Conservation (phyloP, 495 filamentous ascomycete species). For the Hyaloscypha finlandica region DNA sequence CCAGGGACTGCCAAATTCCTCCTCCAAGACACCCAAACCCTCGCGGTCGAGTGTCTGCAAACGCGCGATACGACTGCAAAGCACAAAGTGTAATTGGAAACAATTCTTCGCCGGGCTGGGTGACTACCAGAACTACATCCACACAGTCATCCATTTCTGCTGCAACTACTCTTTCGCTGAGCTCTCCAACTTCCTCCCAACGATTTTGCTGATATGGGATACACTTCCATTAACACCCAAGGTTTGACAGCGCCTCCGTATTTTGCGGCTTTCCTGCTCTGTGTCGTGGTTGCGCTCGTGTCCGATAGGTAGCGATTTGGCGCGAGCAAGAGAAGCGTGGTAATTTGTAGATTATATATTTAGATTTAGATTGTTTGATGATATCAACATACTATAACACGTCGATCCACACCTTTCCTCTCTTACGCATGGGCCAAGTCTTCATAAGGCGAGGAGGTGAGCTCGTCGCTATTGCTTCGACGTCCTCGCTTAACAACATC, state of each 20-base stretch:
- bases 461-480: too few relatives aligned
- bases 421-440: too few relatives aligned
- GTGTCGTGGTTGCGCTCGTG: constrained; percentile 63
- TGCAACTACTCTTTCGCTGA: constrained; percentile 69
- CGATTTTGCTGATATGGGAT: constrained; percentile 76
- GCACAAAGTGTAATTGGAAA: constrained; percentile 44
- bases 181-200: constrained; percentile 80
- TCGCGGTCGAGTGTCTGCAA: constrained; percentile 63
- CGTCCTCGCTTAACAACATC: background rate
- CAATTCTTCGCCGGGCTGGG: constrained; percentile 53
- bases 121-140: constrained; percentile 68
- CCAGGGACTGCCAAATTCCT: constrained; percentile 69
- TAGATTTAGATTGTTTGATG: background rate
- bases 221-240: constrained; percentile 65
- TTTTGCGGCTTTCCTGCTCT: constrained; percentile 67
- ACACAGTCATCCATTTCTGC: constrained; percentile 57
- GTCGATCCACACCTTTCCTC: too few relatives aligned
- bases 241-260: constrained; percentile 78
- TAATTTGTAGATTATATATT: background rate
- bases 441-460: too few relatives aligned
- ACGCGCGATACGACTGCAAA: constrained; percentile 58
- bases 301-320: constrained; percentile 53
- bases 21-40: constrained; percentile 66
- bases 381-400: background rate
- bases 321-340: background rate